Percentiles rank a stretch among this genome's conserved stretches.
These are phyloP conservation scores for Davidsoniella neocaledoniae DNA, from an alignment of 2,329 filamentous ascomycete genomes.

Conservation along the genomic window DNA sequence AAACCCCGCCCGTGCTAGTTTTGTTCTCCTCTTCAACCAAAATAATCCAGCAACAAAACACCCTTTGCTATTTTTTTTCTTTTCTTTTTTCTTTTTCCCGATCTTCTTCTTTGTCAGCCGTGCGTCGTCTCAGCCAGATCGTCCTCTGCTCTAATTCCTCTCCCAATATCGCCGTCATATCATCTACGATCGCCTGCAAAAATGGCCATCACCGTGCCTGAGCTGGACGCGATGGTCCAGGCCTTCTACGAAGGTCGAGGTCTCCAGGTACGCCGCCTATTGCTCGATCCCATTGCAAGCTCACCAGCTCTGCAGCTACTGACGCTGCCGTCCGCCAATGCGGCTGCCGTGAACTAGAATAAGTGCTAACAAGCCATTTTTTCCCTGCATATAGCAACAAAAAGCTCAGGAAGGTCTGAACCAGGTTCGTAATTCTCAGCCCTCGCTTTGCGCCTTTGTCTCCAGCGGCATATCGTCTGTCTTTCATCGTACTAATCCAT, in stretches of 20 bases:
- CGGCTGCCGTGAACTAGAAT: no score
- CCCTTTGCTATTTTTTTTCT: conserved; percentile 7
- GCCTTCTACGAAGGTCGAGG: conserved; percentile 96
- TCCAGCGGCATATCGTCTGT: neutral
- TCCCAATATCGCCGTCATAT: conserved; percentile 5
- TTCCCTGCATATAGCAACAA: conserved; percentile 56
- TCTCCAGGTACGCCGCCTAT: conserved; percentile 51
- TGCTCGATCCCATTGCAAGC: no score
- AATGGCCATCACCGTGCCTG: conserved; percentile 64
- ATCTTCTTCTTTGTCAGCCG: conserved; percentile 13
- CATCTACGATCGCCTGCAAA: conserved; percentile 17
- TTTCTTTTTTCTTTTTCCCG: conserved; percentile 12
- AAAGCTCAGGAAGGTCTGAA: conserved; percentile 83
- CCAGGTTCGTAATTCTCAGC: conserved; percentile 45
- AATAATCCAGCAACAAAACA: conserved; percentile 10
- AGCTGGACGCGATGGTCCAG: conserved; percentile 92
- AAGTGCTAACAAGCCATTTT: conserved; percentile 9
- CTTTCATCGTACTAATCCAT: conserved; percentile 5
- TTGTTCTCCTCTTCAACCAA: conserved; percentile 13
- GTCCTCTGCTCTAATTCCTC: conserved; percentile 5
- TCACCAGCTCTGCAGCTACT: no score
- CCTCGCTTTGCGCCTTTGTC: conserved; percentile 6
- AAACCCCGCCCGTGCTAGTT: conserved; percentile 13
- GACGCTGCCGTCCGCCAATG: no score
- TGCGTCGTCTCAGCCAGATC: conserved; percentile 6